Evolutionary conservation across 345 rosid species (phyloP), one percentile per base, ranked within the genome.

Genomic region (Eucalyptus dawsonii): DNA sequence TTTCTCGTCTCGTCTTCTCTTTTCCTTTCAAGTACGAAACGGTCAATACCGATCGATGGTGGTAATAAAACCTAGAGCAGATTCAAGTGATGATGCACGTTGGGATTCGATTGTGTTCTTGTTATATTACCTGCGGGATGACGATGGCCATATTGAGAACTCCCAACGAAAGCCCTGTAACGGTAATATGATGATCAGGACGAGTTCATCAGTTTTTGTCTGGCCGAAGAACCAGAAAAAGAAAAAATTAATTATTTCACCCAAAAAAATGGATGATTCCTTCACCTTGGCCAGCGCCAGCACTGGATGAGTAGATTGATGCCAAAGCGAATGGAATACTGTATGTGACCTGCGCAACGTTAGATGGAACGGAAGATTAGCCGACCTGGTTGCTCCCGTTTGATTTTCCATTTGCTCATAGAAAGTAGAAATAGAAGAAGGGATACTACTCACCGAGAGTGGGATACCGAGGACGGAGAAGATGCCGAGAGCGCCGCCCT

Each of bases 301-400:
- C 53, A 31, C 89, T 87, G 45, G 90, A 90, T 42, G 94, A 96
- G 90, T 93, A 97, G 65, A 96, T 97, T 80, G 99, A 97, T 76
- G 99, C 99, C 94, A 97, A 69, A 88, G 99, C 99, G 87, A 95
- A 97, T 5, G 99, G 99, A 86, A 97, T 91, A 88, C 98, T 97
- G 89, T 86, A 97, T 87, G 97, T 97, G 65, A 96, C 92, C 99
- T 97, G 95, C 92, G 92, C 54, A 88, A 14, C 27, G 27, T 37
- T 37, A 56, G 45, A 29, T 86, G 53, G 53, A 51, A 16, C 62
- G 62, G 62, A 56, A 56, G 58, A 21, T 76, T 37, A 37, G 45
- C 40, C 40, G 83, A 21, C 47, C 83, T 76, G 81, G 14, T 37
- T 67, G 81, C 81, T 34, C 25, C 81, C 40, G 45, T 72, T 3